Base-by-base conservation (phyloP, 306 rosid species). In the Mimosa pudica region DNA sequence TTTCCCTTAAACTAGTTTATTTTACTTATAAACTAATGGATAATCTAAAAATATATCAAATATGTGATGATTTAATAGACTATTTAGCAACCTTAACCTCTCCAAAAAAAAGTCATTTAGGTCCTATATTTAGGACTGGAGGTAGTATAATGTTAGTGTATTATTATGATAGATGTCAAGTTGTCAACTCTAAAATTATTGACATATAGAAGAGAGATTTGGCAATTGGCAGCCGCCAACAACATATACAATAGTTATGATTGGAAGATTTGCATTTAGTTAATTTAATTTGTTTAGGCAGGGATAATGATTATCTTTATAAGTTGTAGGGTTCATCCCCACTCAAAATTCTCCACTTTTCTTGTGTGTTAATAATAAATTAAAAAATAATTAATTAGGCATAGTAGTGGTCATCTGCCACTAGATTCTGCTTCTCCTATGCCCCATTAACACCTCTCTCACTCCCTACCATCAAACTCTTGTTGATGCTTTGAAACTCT, bases 221-320 rank as follows among this genome's bases (percentile, higher is more conserved):
- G 57, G 57, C 1, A 51, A 55, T 55, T 17, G 24, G 61, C 61
- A 6, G 84, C 69, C 81, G 73, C 71, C 85, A 77, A 47, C 61
- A 73, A 83, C 89, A 86, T 61, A 80, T 60, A 73, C 38, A 77
- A 33, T 5, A n/a, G 41, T 60, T 46, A 0, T 80, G 63, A 86
- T 77, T 76, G 84, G 85, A 82, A 14, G 63, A 60, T 79, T 82
- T 41, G 14, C 20, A 18, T 9, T 54, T 55, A 51, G 18, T 54
- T 72, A 18, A 58, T 58, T 20, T 60, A 6, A 17, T 57, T 57
- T 18, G 3, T 57, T 57, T 7, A 57, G 8, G 30, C n/a, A 3
- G 33, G 18, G 30, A 20, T 60, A 24, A 73, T 73, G 12, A 71
- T 55, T 58, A 35, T 73, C 55, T 41, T 41, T 74, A 0, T 41